Percentiles rank a stretch among this genome's conserved stretches.
phyloP scores from a whole-genome alignment of 176 grass and related monocot genomes.

The Rhipidocladum racemiflorum region DNA sequence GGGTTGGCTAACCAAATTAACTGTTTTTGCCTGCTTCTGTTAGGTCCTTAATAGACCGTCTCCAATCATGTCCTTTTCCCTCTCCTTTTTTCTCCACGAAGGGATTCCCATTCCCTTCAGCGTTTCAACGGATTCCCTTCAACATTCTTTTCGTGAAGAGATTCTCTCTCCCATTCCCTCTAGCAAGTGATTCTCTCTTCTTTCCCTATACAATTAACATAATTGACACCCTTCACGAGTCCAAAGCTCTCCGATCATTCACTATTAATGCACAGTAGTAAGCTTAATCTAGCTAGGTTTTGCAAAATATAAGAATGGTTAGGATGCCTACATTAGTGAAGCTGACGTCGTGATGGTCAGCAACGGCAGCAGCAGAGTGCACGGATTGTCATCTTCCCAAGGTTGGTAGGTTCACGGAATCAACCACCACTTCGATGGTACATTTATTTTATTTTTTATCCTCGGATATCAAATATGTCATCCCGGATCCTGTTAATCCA shows the following conservation, averaged over 20 bases:
- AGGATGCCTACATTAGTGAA: not conserved
- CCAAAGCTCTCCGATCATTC: not conserved
- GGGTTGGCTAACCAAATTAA: conserved; percentile 38
- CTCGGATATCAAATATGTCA: not conserved
- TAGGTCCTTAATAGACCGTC: too few relatives aligned
- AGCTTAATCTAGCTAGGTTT: not conserved
- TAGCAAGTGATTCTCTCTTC: too few relatives aligned
- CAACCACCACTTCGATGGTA: not conserved
- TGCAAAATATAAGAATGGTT: not conserved
- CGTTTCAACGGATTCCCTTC: too few relatives aligned
- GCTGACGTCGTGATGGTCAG: not conserved
- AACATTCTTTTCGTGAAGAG: too few relatives aligned
- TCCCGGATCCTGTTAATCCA: not conserved
- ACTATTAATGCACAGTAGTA: not conserved
- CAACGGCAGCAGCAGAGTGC: not conserved
- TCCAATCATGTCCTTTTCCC: too few relatives aligned
- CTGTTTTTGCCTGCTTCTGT: not conserved
- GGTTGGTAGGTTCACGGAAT: not conserved
- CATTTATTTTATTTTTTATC: not conserved
- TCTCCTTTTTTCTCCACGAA: too few relatives aligned
- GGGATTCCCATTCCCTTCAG: too few relatives aligned
- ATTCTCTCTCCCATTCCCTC: too few relatives aligned
- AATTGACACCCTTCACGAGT: not conserved
- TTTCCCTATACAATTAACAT: too few relatives aligned
- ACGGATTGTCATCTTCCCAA: not conserved